A percentile compares a stretch with the other conserved stretches of the same genome.
Conservation (phyloP, 2,329 filamentous ascomycete species). For the Aspergillus pseudoglaucus region DNA sequence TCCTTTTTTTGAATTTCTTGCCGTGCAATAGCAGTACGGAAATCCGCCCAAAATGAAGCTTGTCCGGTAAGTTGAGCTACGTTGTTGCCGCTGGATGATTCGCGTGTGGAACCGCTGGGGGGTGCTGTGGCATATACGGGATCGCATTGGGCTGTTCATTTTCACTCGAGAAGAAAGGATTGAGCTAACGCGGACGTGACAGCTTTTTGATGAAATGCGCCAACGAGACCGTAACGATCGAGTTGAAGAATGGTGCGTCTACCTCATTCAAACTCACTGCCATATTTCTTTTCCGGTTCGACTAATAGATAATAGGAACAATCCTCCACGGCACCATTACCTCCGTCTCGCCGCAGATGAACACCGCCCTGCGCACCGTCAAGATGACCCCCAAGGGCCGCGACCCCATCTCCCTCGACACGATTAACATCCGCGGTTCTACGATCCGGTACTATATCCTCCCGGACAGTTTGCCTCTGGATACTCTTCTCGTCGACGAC, state of each 20-base stretch:
- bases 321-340: slow-evolving; percentile 96
- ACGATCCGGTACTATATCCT: slow-evolving; percentile 97
- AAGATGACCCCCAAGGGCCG: slow-evolving; percentile 92
- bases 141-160: background rate
- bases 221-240: slow-evolving; percentile 97
- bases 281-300: slow-evolving; percentile 1
- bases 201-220: slow-evolving; percentile 99
- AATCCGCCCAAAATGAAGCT: slow-evolving; percentile 71
- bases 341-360: slow-evolving; percentile 96
- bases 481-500: slow-evolving; percentile 93
- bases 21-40: background rate
- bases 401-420: slow-evolving; percentile 80
- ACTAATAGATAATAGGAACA: slow-evolving; percentile 55
- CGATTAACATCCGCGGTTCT: slow-evolving; percentile 93
- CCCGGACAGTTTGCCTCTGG: slow-evolving; percentile 87
- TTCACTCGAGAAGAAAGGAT: slow-evolving; percentile 14
- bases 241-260: slow-evolving; percentile 85
- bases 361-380: slow-evolving; percentile 88
- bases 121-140: no score
- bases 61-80: slow-evolving; percentile 64
- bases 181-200: slow-evolving; percentile 7
- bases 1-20: background rate
- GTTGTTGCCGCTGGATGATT: slow-evolving; percentile 8
- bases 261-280: background rate
- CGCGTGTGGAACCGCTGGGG: background rate